phyloP scores from a whole-genome alignment of 768 basidiomycete species.

The Boletus reticuloceps region DNA sequence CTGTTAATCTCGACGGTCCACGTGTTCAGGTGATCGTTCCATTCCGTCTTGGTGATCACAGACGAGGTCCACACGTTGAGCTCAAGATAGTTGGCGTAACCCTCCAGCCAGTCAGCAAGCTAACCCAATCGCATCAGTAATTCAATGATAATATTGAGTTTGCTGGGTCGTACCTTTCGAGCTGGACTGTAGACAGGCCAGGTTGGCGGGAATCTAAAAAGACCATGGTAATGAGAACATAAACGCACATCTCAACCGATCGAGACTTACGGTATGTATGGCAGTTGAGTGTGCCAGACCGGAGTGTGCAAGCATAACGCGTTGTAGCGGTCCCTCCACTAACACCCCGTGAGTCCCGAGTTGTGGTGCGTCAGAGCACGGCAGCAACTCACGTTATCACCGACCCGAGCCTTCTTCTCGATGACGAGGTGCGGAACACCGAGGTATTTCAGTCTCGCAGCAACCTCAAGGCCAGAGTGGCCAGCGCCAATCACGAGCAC shows the following conservation, averaged over 20 bases:
- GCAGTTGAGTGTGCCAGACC: constrained; percentile 54
- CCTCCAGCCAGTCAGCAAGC: constrained; percentile 69
- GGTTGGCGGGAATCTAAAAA: constrained; percentile 46
- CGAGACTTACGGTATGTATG: constrained; percentile 48
- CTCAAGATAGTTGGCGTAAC: constrained; percentile 56
- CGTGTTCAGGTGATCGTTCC: constrained; percentile 35
- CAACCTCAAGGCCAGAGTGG: constrained; percentile 63
- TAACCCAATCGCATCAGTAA: constrained; percentile 16
- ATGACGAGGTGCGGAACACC: constrained; percentile 54
- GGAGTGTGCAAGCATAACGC: constrained; percentile 54
- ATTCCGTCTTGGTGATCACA: constrained; percentile 36
- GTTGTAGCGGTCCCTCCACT: constrained; percentile 61
- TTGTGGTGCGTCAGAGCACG: background rate
- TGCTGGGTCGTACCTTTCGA: constrained; percentile 36
- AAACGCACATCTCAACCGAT: background rate
- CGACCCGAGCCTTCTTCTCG: constrained; percentile 50
- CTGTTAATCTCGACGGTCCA: constrained; percentile 48
- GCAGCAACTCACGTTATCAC: constrained; percentile 38
- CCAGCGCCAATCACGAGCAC: constrained; percentile 66
- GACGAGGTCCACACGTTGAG: constrained; percentile 63
- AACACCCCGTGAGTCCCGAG: background rate
- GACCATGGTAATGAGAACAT: background rate
- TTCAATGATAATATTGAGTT: background rate
- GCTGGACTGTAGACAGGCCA: constrained; percentile 56
- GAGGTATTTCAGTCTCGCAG: constrained; percentile 62